Base-by-base conservation (phyloP, 306 rosid species). In the Oemleria cerasiformis region DNA sequence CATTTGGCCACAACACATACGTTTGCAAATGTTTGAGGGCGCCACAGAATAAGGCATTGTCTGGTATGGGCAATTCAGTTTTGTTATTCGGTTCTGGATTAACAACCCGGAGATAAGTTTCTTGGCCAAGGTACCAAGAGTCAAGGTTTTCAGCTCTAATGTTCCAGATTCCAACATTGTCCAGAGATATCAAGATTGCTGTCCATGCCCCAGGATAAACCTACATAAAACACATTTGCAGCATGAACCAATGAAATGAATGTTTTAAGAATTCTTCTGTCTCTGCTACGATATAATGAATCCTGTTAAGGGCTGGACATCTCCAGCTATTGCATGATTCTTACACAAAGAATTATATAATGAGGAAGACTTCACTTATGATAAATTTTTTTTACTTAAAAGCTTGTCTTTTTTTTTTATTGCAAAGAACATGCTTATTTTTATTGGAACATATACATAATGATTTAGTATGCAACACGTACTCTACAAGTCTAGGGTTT, bases 181-280 rank as follows among this genome's bases (percentile, higher is more conserved):
- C 98, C 0, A 93, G 89, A 43, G 98, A 93, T 53, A 93, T 84
- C 84, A 93, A 82, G 73, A 93, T 82, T 64, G 93, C 89, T 2
- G 98, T 84, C 98, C 98, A 91, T 61, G 97, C 98, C 81, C 96
- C 97, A 20, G 98, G 94, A 83, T 93, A 93, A 25, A 93, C 98
- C 98, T 90, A 78, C 20, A 43, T 20, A 45, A 15, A 47, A 21
- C 65, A 30, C 17, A 12, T 49, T 21, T 38, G 19, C 23, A 0
- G 70, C 78, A 65, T 34, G 49, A 55, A 48, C 71, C 30, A 65
- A 68, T 57, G 60, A 44, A 10, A 36, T 10, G 67, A 68, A 21
- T 41, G 67, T n/a, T 74, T 50, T 17, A 48, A 74, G 50, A 47
- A 2, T 25, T 25, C 30, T 25, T 41, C 17, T 47, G 16, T 47